Evolutionary conservation across 2,329 filamentous ascomycete genomes (phyloP).

Genomic region (Aspergillus eucalypticola): DNA sequence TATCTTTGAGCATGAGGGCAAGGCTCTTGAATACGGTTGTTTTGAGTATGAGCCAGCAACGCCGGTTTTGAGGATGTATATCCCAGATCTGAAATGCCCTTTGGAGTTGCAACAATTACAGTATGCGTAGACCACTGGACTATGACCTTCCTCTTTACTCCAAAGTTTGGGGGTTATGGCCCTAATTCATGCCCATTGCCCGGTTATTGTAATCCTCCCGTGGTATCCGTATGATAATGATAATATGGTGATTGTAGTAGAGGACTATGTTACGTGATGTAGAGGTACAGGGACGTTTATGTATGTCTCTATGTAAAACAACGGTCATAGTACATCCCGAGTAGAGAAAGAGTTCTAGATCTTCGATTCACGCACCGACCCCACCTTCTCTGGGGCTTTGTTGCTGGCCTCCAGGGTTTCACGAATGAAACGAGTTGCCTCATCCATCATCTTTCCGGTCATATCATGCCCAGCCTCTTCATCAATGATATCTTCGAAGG

Average conservation of each 20-base stretch:
- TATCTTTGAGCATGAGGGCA: background rate
- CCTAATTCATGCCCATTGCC: background rate
- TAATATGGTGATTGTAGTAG: too few relatives aligned
- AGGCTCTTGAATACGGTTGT: background rate
- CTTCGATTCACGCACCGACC: slow-evolving; percentile 39
- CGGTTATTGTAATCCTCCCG: background rate
- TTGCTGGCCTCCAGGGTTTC: slow-evolving; percentile 38
- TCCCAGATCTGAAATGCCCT: background rate
- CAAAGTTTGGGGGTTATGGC: background rate
- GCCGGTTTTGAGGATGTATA: background rate
- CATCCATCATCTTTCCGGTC: slow-evolving; percentile 56
- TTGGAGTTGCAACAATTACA: background rate
- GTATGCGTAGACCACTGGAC: background rate
- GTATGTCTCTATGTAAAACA: background rate
- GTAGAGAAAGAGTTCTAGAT: slow-evolving; percentile 24
- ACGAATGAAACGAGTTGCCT: slow-evolving; percentile 56
- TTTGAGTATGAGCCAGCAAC: background rate
- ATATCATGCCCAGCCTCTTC: slow-evolving; percentile 61
- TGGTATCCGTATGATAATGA: background rate
- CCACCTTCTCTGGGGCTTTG: slow-evolving; percentile 23
- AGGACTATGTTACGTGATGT: too few relatives aligned
- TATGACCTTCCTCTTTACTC: background rate
- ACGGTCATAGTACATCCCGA: background rate
- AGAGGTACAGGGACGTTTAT: too few relatives aligned
- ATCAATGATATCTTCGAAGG: slow-evolving; percentile 60